These are phyloP conservation scores for Geotrichum fermentans DNA, from an alignment of 1,139 yeast genomes.

Conservation along the genomic window DNA sequence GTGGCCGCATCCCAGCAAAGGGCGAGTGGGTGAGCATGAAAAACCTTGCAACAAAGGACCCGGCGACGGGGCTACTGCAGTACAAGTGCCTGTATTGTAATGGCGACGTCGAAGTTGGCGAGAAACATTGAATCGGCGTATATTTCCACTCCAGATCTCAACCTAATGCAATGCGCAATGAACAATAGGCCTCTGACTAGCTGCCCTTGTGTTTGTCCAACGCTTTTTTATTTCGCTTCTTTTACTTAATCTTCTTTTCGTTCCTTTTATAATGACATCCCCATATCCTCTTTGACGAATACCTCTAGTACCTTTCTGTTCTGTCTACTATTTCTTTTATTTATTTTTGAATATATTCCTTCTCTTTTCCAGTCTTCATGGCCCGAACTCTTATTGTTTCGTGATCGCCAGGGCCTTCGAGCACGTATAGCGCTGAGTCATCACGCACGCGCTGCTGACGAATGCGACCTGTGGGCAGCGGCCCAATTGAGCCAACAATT, in stretches of 20 bases:
- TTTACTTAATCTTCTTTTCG: conserved; percentile 5
- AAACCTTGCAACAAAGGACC: conserved; percentile 54
- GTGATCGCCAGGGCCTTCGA: too few relatives aligned
- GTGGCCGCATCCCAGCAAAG: conserved; percentile 90
- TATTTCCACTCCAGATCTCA: not conserved
- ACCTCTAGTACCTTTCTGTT: not conserved
- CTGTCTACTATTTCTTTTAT: not conserved
- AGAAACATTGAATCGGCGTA: not conserved
- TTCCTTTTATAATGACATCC: not conserved
- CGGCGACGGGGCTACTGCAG: conserved; percentile 36
- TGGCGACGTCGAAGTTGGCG: conserved; percentile 47
- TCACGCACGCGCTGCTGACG: too few relatives aligned
- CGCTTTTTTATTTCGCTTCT: not conserved
- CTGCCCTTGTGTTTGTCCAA: too few relatives aligned
- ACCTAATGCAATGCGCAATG: too few relatives aligned
- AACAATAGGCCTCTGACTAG: too few relatives aligned
- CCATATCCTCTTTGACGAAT: not conserved
- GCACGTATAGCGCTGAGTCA: too few relatives aligned
- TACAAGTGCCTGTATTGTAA: conserved; percentile 70
- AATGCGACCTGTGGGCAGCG: too few relatives aligned
- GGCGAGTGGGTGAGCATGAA: conserved; percentile 93
- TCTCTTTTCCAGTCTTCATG: not conserved
- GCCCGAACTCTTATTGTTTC: not conserved
- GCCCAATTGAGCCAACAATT: too few relatives aligned
- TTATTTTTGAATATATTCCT: not conserved